Evolutionary conservation across 2,329 filamentous ascomycete species (phyloP).

Genomic region (Camillea tinctor): DNA sequence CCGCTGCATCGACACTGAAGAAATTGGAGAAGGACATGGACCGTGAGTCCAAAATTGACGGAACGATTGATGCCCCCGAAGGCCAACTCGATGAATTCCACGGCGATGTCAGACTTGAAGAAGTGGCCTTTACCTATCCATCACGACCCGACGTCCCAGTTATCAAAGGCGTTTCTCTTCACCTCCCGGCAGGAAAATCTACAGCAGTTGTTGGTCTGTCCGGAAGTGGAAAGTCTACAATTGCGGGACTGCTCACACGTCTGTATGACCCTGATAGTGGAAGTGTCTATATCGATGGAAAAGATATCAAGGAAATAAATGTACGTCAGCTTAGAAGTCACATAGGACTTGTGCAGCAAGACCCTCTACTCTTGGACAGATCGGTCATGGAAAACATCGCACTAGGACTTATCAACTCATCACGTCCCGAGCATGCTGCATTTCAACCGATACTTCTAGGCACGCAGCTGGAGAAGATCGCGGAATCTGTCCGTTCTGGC

Average conservation of each 20-base stretch:
- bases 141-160: conserved; percentile 36
- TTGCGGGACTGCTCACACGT: conserved; percentile 53
- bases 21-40: conserved; percentile 57
- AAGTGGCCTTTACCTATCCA: conserved; percentile 39
- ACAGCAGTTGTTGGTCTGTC: conserved; percentile 52
- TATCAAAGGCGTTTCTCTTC: conserved; percentile 34
- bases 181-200: conserved; percentile 36
- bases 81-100: conserved; percentile 46
- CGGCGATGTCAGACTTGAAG: conserved; percentile 36
- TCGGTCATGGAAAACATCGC: conserved; percentile 39
- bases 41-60: conserved; percentile 44
- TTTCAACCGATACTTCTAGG: conserved; percentile 49
- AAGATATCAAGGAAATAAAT: conserved; percentile 47
- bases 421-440: conserved; percentile 26
- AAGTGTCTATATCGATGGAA: conserved; percentile 45
- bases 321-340: conserved; percentile 36
- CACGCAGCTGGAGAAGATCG: conserved; percentile 48
- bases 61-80: conserved; percentile 41
- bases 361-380: conserved; percentile 34
- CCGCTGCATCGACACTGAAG: conserved; percentile 52
- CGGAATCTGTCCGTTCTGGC: conserved; percentile 51
- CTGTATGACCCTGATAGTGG: conserved; percentile 57
- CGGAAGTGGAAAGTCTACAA: conserved; percentile 48
- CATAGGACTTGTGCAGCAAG: conserved; percentile 34
- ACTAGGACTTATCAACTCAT: conserved; percentile 36